Percentiles rank a stretch among this genome's conserved stretches.
Evolutionary conservation across 2,329 filamentous ascomycete species (phyloP).

Genomic region (Fusarium concolor): DNA sequence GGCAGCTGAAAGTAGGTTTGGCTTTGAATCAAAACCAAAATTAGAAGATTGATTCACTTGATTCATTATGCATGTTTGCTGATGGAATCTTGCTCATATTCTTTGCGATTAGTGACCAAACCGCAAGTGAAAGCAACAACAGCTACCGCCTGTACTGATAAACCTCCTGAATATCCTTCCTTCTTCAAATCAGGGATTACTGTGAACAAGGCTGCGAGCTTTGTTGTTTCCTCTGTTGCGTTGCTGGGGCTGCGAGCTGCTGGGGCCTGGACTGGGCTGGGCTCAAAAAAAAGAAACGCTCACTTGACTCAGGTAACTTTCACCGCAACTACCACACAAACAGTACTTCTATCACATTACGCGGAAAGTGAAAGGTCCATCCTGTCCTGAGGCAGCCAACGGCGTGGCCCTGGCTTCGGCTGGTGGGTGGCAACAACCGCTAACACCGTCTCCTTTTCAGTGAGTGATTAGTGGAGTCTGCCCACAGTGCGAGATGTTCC

Average conservation of each 20-base stretch:
- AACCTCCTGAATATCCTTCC: constrained; percentile 14
- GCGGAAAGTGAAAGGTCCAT: constrained; percentile 16
- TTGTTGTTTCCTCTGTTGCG: constrained; percentile 40
- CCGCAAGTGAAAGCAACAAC: neutral
- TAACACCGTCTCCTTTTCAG: constrained; percentile 43
- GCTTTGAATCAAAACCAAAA: constrained; percentile 9
- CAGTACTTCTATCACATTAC: constrained; percentile 31
- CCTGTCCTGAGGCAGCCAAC: constrained; percentile 47
- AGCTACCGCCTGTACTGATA: neutral
- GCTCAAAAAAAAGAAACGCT: constrained; percentile 22
- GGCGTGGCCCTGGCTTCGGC: constrained; percentile 33
- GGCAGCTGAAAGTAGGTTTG: constrained; percentile 26
- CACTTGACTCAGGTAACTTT: constrained; percentile 36
- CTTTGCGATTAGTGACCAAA: neutral
- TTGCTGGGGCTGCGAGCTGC: constrained; percentile 41
- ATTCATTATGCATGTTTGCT: neutral
- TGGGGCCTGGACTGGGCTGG: constrained; percentile 23
- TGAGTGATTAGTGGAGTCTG: constrained; percentile 38
- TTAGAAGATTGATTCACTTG: constrained; percentile 8
- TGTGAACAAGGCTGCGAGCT: constrained; percentile 11
- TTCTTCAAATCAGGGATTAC: constrained; percentile 10
- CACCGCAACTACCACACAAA: constrained; percentile 14
- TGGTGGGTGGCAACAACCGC: constrained; percentile 43
- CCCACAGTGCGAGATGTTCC: constrained; percentile 16
- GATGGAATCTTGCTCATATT: neutral